A percentile compares a stretch with the other conserved stretches of the same genome.
These are phyloP conservation scores for Vitis riparia DNA, from an alignment of 164 flowering plant genomes.

Conservation along the genomic window DNA sequence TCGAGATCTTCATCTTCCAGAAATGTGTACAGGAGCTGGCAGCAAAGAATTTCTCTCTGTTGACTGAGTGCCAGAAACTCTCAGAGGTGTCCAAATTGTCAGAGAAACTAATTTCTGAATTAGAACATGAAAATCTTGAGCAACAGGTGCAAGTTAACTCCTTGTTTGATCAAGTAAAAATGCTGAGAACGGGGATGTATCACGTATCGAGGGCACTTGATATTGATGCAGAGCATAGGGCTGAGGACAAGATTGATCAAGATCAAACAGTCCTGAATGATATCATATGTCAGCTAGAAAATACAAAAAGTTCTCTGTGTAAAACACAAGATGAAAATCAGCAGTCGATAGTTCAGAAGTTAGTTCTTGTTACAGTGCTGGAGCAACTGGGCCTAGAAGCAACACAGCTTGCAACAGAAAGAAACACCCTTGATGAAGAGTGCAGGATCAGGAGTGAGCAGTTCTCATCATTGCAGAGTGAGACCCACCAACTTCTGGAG, in stretches of 20 bases:
- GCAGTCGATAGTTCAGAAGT: conserved; percentile 37
- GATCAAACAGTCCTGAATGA: conserved; percentile 28
- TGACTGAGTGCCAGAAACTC: conserved; percentile 31
- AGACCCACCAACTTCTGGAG: conserved; percentile 29
- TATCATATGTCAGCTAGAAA: conserved; percentile 29
- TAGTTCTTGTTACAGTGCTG: conserved; percentile 41
- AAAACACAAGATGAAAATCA: conserved; percentile 40
- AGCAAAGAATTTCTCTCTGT: conserved; percentile 30
- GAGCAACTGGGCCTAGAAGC: conserved; percentile 38
- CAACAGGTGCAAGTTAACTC: conserved; percentile 34
- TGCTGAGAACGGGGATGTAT: conserved; percentile 35
- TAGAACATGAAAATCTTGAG: conserved; percentile 36
- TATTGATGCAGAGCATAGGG: conserved; percentile 18
- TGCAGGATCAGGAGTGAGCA: conserved; percentile 24
- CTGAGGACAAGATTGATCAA: conserved; percentile 19
- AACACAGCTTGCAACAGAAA: conserved; percentile 28
- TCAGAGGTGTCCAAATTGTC: conserved; percentile 36
- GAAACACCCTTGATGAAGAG: conserved; percentile 30
- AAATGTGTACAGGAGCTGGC: conserved; percentile 33
- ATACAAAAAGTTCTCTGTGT: conserved; percentile 25
- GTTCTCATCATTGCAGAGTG: conserved; percentile 29
- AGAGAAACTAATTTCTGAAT: conserved; percentile 37
- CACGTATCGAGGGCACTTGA: conserved; percentile 35
- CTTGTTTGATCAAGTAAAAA: conserved; percentile 27
- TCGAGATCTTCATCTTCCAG: conserved; percentile 43